Evolutionary conservation across 495 filamentous ascomycete species (phyloP), one percentile per base, ranked within the genome.

Genomic region (Staphylotrichum longicolle): DNA sequence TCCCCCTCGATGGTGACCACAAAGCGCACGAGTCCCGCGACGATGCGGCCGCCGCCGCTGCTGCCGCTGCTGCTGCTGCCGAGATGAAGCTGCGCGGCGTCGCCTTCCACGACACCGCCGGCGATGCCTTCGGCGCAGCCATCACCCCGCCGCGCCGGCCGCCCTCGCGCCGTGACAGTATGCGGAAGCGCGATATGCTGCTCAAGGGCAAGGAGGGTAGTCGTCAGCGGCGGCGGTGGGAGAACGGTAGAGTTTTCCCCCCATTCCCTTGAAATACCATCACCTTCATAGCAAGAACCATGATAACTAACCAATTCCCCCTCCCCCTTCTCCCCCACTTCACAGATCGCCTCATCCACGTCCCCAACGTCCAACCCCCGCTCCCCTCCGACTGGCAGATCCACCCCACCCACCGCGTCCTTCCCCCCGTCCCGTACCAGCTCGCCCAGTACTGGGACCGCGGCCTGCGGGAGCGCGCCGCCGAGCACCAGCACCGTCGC

Each of bases 181-280:
- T 74, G 65, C 72, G 71, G 45, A 68, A 67, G 45, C 72, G 93
- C 33, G 93, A 97, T 68, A 86, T 86, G 9, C 66, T 95, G 54
- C 76, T 92, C n/a, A 93, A 90, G 75, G 94, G 93, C 52, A 96
- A 92, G 65, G 91, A 96, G 68, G 94, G 94, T n/a, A 91, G 85
- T 62, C 83, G 93, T 47, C 85, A 92, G 58, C 82, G 94, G 50
- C 88, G 91, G 68, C 82, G 93, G 45, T 97, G 92, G 91, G 94
- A 98, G 78, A 98, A 98, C 73, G 92, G 92, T 96, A 83, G 35
- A 56, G 60, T 4, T 12, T 12, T 32, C 15, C 50, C 55, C 46
- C 20, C 33, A 15, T 35, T 11, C 45, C 54, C 41, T 14, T 6
- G 33, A 14, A 34, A n/a, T 15, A 52, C 49, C 46, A 27, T 27